Evolutionary conservation across 495 filamentous ascomycete genomes (phyloP).

Genomic region (Platismatia glauca): DNA sequence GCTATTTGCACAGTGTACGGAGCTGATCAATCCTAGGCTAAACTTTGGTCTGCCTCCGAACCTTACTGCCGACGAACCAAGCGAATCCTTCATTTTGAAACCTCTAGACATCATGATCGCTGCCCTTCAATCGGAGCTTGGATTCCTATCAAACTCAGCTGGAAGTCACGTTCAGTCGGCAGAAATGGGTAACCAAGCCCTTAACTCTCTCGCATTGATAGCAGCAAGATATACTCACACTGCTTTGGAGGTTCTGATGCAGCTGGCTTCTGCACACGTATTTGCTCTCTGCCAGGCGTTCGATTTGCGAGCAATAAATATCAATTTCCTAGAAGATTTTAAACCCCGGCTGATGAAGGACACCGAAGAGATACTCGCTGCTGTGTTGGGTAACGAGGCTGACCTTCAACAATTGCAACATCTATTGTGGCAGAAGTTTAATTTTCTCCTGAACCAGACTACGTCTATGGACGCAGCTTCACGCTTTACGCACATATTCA

Average conservation of each 20-base stretch:
- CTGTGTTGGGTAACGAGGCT: background rate
- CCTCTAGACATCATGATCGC: constrained; percentile 56
- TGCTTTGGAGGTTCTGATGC: constrained; percentile 43
- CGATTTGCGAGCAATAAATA: background rate
- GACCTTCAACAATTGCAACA: background rate
- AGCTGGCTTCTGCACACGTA: constrained; percentile 1
- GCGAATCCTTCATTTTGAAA: constrained; percentile 47
- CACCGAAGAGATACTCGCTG: background rate
- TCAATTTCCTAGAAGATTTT: background rate
- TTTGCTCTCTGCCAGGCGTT: background rate
- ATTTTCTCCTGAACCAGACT: background rate
- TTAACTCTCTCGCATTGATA: constrained; percentile 53
- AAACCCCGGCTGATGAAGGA: background rate
- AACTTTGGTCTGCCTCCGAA: constrained; percentile 53
- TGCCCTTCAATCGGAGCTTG: constrained; percentile 50
- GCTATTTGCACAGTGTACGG: constrained; percentile 48
- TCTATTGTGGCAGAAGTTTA: background rate
- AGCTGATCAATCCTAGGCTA: constrained; percentile 49
- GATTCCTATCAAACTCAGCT: constrained; percentile 45
- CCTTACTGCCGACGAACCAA: constrained; percentile 48
- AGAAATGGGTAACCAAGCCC: constrained; percentile 51
- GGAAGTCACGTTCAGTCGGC: constrained; percentile 47
- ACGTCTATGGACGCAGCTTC: background rate
- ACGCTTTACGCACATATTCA: background rate
- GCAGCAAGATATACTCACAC: constrained; percentile 46